These are phyloP conservation scores for Cladosporium sp. DNA, from an alignment of 2,329 filamentous ascomycete genomes.

Conservation along the genomic window DNA sequence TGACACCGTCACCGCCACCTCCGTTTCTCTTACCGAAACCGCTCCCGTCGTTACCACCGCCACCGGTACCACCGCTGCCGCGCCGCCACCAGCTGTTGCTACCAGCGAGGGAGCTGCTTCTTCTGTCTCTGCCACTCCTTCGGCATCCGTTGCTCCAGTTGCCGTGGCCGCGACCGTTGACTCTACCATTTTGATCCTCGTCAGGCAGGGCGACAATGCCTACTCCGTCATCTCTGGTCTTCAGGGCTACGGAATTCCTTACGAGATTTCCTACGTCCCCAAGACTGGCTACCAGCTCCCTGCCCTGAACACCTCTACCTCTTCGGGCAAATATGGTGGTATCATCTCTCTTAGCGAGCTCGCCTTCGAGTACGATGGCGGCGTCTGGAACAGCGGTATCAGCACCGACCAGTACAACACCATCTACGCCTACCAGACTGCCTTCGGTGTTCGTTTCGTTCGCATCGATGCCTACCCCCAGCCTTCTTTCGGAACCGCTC, in stretches of 20 bases:
- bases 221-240: slow-evolving; percentile 55
- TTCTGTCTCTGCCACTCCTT: not conserved
- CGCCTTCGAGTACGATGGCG: slow-evolving; percentile 52
- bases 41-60: slow-evolving; percentile 11
- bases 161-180: slow-evolving; percentile 7
- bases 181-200: slow-evolving; percentile 14
- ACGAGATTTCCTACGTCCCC: slow-evolving; percentile 56
- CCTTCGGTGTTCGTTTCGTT: slow-evolving; percentile 62
- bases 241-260: slow-evolving; percentile 63
- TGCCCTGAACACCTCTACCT: slow-evolving; percentile 50
- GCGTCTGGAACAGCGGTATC: slow-evolving; percentile 53
- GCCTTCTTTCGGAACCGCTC: slow-evolving; percentile 47
- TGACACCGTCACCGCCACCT: not conserved
- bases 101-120: slow-evolving; percentile 13
- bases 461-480: slow-evolving; percentile 60
- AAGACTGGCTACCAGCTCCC: slow-evolving; percentile 54
- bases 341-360: slow-evolving; percentile 58
- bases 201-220: slow-evolving; percentile 47
- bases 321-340: slow-evolving; percentile 59
- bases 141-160: slow-evolving; percentile 8
- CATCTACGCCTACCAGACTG: slow-evolving; percentile 59
- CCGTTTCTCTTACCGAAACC: slow-evolving; percentile 11
- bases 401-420: slow-evolving; percentile 58
- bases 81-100: slow-evolving; percentile 9
- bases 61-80: slow-evolving; percentile 13